phyloP scores from a whole-genome alignment of 2,329 filamentous ascomycete species.

The Xylariaceae sp. region DNA sequence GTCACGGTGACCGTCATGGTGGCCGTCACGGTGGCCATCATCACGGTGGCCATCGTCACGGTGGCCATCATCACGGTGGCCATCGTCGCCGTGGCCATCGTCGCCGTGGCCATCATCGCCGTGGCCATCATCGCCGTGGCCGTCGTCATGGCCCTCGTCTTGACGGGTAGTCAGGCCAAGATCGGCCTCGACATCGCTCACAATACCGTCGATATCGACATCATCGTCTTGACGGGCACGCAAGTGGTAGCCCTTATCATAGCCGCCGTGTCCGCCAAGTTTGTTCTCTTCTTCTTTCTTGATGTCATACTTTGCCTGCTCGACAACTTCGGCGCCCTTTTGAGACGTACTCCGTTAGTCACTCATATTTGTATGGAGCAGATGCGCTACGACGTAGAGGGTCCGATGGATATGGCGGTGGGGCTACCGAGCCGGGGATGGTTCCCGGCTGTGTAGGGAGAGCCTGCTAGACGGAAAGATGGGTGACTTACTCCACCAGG shows the following conservation, averaged over 20 bases:
- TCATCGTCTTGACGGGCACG: neutral
- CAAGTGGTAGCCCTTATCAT: neutral
- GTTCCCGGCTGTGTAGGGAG: too few relatives aligned
- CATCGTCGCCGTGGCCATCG: neutral
- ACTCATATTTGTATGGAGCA: neutral
- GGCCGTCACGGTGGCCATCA: neutral
- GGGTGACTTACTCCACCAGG: constrained; percentile 9
- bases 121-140: neutral
- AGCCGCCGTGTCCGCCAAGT: neutral
- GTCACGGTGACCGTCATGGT: neutral
- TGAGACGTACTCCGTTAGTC: constrained; percentile 2
- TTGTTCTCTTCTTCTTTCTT: neutral
- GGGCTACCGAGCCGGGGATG: neutral
- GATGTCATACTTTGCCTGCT: constrained; percentile 2
- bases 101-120: neutral
- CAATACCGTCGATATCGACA: neutral
- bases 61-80: neutral
- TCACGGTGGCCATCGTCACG: neutral
- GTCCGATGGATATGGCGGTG: neutral
- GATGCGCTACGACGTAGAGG: neutral
- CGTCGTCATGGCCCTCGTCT: neutral
- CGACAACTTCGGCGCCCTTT: constrained; percentile 2
- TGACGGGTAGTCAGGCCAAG: neutral
- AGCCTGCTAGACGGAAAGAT: too few relatives aligned
- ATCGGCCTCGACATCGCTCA: neutral